Percentiles rank a stretch among this genome's conserved stretches.
These are phyloP conservation scores for Verruconis gallopava DNA, from an alignment of 2,329 filamentous ascomycete genomes.

Conservation along the genomic window DNA sequence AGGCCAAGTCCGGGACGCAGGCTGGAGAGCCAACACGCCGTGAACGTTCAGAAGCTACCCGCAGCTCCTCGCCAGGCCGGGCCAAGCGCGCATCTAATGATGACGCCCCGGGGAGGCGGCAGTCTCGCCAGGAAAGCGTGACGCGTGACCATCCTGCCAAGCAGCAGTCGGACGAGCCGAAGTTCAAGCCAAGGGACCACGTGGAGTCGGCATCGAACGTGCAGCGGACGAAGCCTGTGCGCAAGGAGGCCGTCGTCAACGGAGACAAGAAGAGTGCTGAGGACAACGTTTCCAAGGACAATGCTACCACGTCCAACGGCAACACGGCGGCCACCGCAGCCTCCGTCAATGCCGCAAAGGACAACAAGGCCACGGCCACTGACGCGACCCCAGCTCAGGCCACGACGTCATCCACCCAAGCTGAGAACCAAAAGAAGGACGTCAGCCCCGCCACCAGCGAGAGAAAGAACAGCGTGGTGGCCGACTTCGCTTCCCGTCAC, in stretches of 20 bases:
- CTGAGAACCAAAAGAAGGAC: conserved; percentile 1
- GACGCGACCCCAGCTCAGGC: too few species aligned
- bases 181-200: neutral
- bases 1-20: neutral
- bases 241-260: neutral
- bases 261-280: conserved; percentile 2
- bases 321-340: conserved; percentile 1
- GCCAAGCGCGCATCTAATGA: conserved; percentile 23
- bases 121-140: neutral
- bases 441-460: neutral
- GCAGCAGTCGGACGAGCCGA: neutral
- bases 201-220: neutral
- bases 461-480: neutral
- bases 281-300: conserved; percentile 1
- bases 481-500: neutral
- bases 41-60: conserved; percentile 12
- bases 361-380: neutral
- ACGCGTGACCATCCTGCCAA: neutral
- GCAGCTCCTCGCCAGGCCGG: conserved; percentile 21
- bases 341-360: neutral
- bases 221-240: neutral
- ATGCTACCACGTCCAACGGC: neutral
- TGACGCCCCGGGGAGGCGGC: conserved; percentile 15
- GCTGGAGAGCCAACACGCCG: neutral
- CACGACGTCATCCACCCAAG: neutral